phyloP scores from a whole-genome alignment of 768 basidiomycete species.

The Pholiota microspora region DNA sequence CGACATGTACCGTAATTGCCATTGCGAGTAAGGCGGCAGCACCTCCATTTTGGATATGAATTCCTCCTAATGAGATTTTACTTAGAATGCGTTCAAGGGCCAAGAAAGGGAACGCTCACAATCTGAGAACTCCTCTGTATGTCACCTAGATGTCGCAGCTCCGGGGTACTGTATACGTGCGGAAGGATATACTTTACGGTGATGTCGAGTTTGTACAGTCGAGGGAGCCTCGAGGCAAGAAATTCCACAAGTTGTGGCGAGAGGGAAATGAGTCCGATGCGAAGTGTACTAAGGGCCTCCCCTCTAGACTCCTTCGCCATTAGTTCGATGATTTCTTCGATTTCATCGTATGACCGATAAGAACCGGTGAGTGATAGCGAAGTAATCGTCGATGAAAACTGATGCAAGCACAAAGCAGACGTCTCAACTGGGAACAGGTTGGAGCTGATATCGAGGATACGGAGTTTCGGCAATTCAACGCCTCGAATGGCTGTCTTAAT shows the following conservation, averaged over 20 bases:
- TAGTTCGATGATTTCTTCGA: constrained; percentile 28
- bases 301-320: constrained; percentile 18
- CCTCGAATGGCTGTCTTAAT: constrained; percentile 28
- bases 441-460: constrained; percentile 33
- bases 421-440: constrained; percentile 35
- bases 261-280: constrained; percentile 38
- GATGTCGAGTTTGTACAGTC: constrained; percentile 34
- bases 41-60: constrained; percentile 35
- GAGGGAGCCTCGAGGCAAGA: constrained; percentile 34
- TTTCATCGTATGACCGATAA: constrained; percentile 33
- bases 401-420: constrained; percentile 29
- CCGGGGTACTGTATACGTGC: constrained; percentile 15
- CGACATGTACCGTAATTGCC: constrained; percentile 31
- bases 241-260: constrained; percentile 42
- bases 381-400: constrained; percentile 32
- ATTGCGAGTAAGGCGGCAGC: constrained; percentile 25
- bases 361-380: constrained; percentile 38
- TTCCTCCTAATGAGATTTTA: constrained; percentile 29
- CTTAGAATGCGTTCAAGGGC: no score
- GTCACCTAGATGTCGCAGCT: constrained; percentile 10
- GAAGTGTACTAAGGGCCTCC: constrained; percentile 28
- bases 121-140: constrained; percentile 26
- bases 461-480: constrained; percentile 26
- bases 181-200: constrained; percentile 38
- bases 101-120: constrained; percentile 17